These are phyloP conservation scores for Sclerotinia glacialis DNA, from an alignment of 2,329 filamentous ascomycete species.

Conservation along the genomic window DNA sequence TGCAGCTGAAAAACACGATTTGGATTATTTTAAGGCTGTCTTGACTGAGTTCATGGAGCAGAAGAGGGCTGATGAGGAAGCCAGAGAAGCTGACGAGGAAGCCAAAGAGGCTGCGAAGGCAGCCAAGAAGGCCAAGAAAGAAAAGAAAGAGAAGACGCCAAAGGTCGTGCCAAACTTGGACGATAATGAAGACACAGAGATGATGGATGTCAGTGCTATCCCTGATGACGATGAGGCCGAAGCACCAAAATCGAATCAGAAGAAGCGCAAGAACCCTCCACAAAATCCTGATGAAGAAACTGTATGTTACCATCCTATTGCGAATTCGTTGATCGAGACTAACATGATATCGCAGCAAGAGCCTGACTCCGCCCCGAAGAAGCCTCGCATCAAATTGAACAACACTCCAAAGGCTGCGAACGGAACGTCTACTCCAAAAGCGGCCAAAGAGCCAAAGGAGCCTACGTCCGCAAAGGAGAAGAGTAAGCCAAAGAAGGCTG, in stretches of 20 bases:
- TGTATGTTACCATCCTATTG: conserved; percentile 45
- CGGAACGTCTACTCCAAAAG: conserved; percentile 35
- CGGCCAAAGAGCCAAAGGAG: conserved; percentile 36
- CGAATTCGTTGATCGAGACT: not conserved
- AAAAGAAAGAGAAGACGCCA: conserved; percentile 42
- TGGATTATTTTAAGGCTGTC: conserved; percentile 81
- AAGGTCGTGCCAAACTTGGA: conserved; percentile 48
- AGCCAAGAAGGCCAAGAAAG: conserved; percentile 46
- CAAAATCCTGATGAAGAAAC: conserved; percentile 58
- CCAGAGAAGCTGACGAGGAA: conserved; percentile 48
- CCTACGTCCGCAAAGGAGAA: conserved; percentile 42
- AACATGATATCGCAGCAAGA: conserved; percentile 11
- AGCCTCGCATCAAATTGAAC: conserved; percentile 64
- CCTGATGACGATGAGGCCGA: conserved; percentile 54
- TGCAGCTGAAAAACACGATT: conserved; percentile 71
- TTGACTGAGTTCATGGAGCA: conserved; percentile 68
- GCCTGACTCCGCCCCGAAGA: conserved; percentile 57
- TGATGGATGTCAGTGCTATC: conserved; percentile 51
- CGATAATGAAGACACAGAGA: conserved; percentile 58
- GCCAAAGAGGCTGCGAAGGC: conserved; percentile 47
- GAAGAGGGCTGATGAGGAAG: conserved; percentile 52
- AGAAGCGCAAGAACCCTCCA: conserved; percentile 79
- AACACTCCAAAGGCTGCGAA: conserved; percentile 69
- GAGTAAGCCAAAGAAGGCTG: conserved; percentile 50
- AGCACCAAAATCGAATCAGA: conserved; percentile 52